phyloP scores from a whole-genome alignment of 768 basidiomycete species.

The Boletus sensibilis region DNA sequence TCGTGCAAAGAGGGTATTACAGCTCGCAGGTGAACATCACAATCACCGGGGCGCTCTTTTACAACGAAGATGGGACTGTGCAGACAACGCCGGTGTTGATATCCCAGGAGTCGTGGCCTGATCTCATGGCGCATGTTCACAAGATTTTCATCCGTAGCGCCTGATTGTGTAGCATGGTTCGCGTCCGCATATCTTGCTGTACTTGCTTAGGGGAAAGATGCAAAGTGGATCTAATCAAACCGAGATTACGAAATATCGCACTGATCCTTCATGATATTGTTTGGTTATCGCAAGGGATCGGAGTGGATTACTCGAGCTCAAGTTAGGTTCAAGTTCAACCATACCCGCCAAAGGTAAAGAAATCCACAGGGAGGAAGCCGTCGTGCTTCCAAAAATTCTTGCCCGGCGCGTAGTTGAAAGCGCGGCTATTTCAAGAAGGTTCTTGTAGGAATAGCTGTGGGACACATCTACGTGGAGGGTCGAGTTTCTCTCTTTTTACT shows the following conservation, averaged over 20 bases:
- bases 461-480: not conserved
- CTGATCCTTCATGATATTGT: no score
- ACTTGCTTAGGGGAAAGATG: not conserved
- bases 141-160: not conserved
- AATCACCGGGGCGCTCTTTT: conserved; percentile 8
- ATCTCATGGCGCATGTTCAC: conserved; percentile 10
- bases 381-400: no score
- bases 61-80: conserved; percentile 2
- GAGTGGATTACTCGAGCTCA: no score
- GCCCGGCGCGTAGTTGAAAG: no score
- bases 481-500: not conserved
- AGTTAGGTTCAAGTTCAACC: no score
- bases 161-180: not conserved
- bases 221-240: no score
- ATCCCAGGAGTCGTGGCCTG: conserved; percentile 5
- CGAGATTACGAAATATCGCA: no score
- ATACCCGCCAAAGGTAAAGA: no score
- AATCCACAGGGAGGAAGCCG: no score
- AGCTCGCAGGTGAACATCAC: not conserved
- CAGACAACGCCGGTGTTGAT: not conserved
- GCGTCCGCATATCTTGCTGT: not conserved
- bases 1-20: not conserved
- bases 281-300: no score
- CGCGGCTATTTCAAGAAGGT: no score
- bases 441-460: no score